A percentile compares a stretch with the other conserved stretches of the same genome.
phyloP scores from a whole-genome alignment of 2,329 filamentous ascomycete species.

The Talaromyces verruculosus region DNA sequence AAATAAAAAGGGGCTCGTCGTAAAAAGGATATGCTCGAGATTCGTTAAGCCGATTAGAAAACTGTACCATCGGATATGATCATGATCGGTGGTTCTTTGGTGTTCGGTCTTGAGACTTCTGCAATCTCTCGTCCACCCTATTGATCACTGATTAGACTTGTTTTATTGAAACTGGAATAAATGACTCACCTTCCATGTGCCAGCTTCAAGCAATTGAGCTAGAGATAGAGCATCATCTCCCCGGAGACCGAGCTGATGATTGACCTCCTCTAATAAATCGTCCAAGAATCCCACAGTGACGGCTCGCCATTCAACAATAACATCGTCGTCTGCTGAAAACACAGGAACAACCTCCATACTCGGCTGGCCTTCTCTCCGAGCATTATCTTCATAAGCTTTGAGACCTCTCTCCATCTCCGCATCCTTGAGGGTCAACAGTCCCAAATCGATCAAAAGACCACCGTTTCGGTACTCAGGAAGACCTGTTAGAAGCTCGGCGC shows the following conservation, averaged over 20 bases:
- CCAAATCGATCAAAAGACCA: conserved; percentile 81
- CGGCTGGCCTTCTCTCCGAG: conserved; percentile 68
- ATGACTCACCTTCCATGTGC: conserved; percentile 86
- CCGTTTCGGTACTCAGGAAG: conserved; percentile 92
- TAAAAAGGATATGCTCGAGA: neutral
- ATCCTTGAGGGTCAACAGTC: conserved; percentile 72
- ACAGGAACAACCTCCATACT: conserved; percentile 71
- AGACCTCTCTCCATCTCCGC: conserved; percentile 70
- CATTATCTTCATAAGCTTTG: conserved; percentile 67
- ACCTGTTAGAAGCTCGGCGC: conserved; percentile 78
- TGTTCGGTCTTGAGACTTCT: conserved; percentile 92
- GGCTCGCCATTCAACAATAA: conserved; percentile 77
- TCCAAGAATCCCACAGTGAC: conserved; percentile 74
- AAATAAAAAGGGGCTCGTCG: neutral
- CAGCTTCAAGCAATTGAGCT: conserved; percentile 89
- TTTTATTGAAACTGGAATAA: neutral
- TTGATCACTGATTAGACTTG: neutral
- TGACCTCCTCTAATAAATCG: conserved; percentile 68
- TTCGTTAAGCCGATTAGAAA: conserved; percentile 58
- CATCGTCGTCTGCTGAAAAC: conserved; percentile 71
- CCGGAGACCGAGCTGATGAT: conserved; percentile 64
- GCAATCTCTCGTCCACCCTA: conserved; percentile 92
- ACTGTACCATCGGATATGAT: conserved; percentile 96
- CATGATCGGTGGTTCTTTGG: conserved; percentile 92
- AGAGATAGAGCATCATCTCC: conserved; percentile 71